A percentile compares a stretch with the other conserved stretches of the same genome.
These are phyloP conservation scores for Fonsecaea monophora DNA, from an alignment of 2,329 filamentous ascomycete genomes.

Conservation along the genomic window DNA sequence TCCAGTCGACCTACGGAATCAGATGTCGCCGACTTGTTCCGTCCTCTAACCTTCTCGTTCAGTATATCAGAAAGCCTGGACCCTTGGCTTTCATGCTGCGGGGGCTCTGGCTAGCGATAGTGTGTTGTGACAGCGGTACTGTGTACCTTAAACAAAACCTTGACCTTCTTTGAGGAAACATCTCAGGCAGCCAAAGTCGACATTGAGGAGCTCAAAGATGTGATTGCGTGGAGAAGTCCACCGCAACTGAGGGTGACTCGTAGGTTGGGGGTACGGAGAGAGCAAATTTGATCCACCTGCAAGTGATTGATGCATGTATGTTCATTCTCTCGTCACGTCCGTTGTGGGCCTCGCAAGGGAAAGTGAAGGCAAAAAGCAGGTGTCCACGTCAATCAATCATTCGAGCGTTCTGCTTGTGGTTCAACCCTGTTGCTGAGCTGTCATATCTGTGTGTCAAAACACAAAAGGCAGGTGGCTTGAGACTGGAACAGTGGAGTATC, in stretches of 20 bases:
- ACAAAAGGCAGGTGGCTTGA: not conserved
- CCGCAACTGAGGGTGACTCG: not conserved
- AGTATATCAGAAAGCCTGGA: constrained; percentile 8
- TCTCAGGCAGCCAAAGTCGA: not conserved
- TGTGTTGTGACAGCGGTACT: not conserved
- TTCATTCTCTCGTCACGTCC: not conserved
- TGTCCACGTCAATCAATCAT: not conserved
- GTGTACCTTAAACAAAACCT: not conserved
- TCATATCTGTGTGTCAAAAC: constrained; percentile 13
- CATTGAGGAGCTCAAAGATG: constrained; percentile 4
- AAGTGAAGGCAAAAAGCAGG: not conserved
- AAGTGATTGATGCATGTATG: not conserved
- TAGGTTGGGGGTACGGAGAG: not conserved
- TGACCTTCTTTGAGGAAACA: not conserved
- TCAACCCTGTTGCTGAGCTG: not conserved
- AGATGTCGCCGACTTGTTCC: constrained; percentile 9
- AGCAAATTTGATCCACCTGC: constrained; percentile 1
- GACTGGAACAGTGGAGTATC: constrained; percentile 3
- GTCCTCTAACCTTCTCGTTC: not conserved
- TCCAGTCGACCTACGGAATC: not conserved
- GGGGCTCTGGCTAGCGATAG: not conserved
- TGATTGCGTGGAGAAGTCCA: constrained; percentile 8
- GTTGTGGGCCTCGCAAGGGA: constrained; percentile 6
- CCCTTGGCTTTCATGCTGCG: constrained; percentile 7
- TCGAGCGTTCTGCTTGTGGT: not conserved